Evolutionary conservation across 352 stramenopile genomes (phyloP).

Genomic region (Phytophthora lateralis): DNA sequence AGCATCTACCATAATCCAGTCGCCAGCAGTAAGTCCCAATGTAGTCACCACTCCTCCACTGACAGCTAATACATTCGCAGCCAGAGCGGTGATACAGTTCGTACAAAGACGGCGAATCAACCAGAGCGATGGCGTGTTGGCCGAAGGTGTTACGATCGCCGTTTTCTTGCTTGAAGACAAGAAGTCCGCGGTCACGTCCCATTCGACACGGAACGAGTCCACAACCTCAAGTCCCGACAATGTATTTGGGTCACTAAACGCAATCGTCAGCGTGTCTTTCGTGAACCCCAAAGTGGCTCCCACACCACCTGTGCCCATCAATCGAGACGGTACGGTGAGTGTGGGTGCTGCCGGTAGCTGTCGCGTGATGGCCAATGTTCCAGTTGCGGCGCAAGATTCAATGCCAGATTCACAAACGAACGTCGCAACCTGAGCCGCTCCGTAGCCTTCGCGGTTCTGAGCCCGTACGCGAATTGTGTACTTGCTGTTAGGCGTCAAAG

Average conservation of each 20-base stretch:
- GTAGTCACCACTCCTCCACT: constrained; percentile 9
- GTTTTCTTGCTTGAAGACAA: constrained; percentile 41
- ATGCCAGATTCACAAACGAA: constrained; percentile 90
- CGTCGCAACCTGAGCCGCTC: constrained; percentile 58
- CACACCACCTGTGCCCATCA: constrained; percentile 33
- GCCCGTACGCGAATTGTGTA: constrained; percentile 87
- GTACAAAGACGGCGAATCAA: constrained; percentile 49
- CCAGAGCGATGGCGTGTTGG: constrained; percentile 44
- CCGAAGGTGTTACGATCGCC: constrained; percentile 40
- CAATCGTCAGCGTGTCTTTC: constrained; percentile 57
- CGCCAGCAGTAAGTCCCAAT: constrained; percentile 26
- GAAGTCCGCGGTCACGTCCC: constrained; percentile 80
- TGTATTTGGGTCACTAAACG: constrained; percentile 66
- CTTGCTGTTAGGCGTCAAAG: constrained; percentile 49
- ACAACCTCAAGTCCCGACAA: constrained; percentile 81
- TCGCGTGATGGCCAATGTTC: constrained; percentile 44
- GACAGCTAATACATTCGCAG: constrained; percentile 21
- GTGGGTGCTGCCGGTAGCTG: constrained; percentile 61
- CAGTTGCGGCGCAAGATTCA: constrained; percentile 63
- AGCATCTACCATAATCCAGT: constrained; percentile 61
- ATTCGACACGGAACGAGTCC: constrained; percentile 92
- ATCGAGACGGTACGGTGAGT: constrained; percentile 55
- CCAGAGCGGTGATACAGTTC: constrained; percentile 52
- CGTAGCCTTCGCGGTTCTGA: constrained; percentile 85
- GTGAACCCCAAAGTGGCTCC: constrained; percentile 72